phyloP scores from a whole-genome alignment of 2,329 filamentous ascomycete genomes.

The Hypoxylon sp. region DNA sequence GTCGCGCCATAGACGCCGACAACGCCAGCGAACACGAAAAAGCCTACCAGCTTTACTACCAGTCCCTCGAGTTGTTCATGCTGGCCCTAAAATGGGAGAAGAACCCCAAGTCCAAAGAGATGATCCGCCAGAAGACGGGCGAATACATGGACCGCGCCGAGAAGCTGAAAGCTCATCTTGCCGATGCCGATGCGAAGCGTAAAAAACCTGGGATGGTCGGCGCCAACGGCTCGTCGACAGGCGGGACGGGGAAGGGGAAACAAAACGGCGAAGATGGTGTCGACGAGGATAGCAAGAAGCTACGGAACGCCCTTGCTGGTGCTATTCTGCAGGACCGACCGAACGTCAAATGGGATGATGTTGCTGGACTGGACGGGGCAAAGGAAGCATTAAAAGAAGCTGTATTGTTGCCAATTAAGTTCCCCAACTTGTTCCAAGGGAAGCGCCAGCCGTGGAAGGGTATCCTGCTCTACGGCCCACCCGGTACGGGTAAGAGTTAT shows the following conservation, averaged over 20 bases:
- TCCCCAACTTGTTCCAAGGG: conserved; percentile 94
- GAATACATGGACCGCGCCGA: conserved; percentile 99
- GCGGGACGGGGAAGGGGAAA: conserved; percentile 74
- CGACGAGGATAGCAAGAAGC: conserved; percentile 95
- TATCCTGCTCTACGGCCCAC: conserved; percentile 94
- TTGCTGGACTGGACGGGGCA: conserved; percentile 91
- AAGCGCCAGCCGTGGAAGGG: conserved; percentile 99
- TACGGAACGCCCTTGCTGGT: conserved; percentile 89
- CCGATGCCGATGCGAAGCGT: conserved; percentile 78
- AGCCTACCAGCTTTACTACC: conserved; percentile 96
- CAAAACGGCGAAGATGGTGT: conserved; percentile 66
- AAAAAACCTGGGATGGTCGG: conserved; percentile 81
- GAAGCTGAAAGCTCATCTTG: conserved; percentile 93
- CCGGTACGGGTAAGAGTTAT: conserved; percentile 97
- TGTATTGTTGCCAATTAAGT: conserved; percentile 97
- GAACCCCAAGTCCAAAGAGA: conserved; percentile 96
- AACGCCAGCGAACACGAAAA: conserved; percentile 97
- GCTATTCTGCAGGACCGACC: conserved; percentile 96
- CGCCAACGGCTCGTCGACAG: conserved; percentile 76
- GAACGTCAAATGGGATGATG: conserved; percentile 98
- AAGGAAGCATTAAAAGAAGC: conserved; percentile 99
- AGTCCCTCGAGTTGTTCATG: conserved; percentile 97
- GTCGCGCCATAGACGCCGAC: conserved; percentile 97
- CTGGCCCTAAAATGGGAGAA: conserved; percentile 99
- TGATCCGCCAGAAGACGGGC: conserved; percentile 93